phyloP scores from a whole-genome alignment of 306 rosid species.

The Prosopis cineraria region DNA sequence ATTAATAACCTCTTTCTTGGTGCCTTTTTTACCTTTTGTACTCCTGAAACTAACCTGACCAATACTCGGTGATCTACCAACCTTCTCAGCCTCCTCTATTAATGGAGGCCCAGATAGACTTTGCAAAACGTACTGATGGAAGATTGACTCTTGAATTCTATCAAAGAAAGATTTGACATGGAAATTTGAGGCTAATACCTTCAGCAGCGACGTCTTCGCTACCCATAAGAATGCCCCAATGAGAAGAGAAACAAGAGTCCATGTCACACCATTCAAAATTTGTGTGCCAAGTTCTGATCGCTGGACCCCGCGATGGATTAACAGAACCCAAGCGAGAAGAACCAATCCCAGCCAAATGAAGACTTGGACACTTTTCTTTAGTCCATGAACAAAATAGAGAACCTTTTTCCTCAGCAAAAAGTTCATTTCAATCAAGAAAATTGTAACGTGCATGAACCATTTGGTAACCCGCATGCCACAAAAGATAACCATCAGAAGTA shows the following conservation, averaged over 20 bases:
- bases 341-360: slow-evolving; percentile 72
- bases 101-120: slow-evolving; percentile 76
- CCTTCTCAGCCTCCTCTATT: slow-evolving; percentile 65
- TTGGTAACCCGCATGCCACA: slow-evolving; percentile 74
- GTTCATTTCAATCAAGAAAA: slow-evolving; percentile 83
- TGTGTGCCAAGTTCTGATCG: slow-evolving; percentile 50
- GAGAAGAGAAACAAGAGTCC: slow-evolving; percentile 73
- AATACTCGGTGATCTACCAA: slow-evolving; percentile 49
- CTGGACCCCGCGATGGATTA: slow-evolving; percentile 53
- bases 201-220: slow-evolving; percentile 61
- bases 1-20: slow-evolving; percentile 63
- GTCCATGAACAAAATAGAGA: slow-evolving; percentile 88
- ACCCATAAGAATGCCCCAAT: slow-evolving; percentile 81
- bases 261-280: slow-evolving; percentile 55
- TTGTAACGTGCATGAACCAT: slow-evolving; percentile 76
- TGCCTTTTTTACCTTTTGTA: slow-evolving; percentile 44
- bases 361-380: slow-evolving; percentile 76
- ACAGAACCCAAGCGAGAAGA: slow-evolving; percentile 69
- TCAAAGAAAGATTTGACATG: slow-evolving; percentile 87
- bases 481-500: slow-evolving; percentile 70
- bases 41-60: slow-evolving; percentile 74
- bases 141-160: slow-evolving; percentile 86
- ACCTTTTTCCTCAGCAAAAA: slow-evolving; percentile 80
- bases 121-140: slow-evolving; percentile 80
- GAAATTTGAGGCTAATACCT: slow-evolving; percentile 76